Conservation (phyloP, 2,329 filamentous ascomycete genomes). For the Cercospora zeina region DNA sequence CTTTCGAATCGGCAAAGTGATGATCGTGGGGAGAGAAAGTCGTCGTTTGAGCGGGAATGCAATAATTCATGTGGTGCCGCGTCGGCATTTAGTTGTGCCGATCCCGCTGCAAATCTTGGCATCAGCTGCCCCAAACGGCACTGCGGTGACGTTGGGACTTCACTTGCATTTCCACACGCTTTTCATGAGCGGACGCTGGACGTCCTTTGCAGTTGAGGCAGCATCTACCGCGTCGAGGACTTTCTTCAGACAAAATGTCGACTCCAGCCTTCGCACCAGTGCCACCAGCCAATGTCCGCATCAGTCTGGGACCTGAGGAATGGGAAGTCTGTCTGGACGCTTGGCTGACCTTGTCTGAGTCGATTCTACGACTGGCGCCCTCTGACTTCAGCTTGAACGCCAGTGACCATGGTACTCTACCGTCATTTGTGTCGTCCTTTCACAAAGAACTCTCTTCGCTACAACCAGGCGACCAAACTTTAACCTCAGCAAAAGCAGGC, state of each 20-base stretch:
- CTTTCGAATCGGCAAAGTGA: slow-evolving; percentile 55
- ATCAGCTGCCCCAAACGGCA: slow-evolving; percentile 12
- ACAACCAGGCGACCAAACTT: slow-evolving; percentile 25
- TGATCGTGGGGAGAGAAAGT: slow-evolving; percentile 45
- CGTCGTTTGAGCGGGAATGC: slow-evolving; percentile 22
- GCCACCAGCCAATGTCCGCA: slow-evolving; percentile 67
- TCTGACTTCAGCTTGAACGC: slow-evolving; percentile 55
- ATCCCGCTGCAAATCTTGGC: background rate
- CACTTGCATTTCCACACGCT: background rate
- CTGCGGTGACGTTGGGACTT: slow-evolving; percentile 10
- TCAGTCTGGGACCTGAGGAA: slow-evolving; percentile 65
- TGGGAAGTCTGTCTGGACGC: slow-evolving; percentile 77
- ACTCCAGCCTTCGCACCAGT: slow-evolving; percentile 77
- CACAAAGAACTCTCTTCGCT: slow-evolving; percentile 55
- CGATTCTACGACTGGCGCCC: slow-evolving; percentile 62
- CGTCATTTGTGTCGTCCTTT: slow-evolving; percentile 67
- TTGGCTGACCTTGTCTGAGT: slow-evolving; percentile 68
- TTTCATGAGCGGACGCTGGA: background rate
- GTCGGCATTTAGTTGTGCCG: background rate
- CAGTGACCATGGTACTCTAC: slow-evolving; percentile 59
- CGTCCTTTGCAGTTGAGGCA: slow-evolving; percentile 8
- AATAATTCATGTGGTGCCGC: slow-evolving; percentile 10
- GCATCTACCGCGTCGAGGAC: background rate
- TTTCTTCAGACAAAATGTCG: slow-evolving; percentile 39
- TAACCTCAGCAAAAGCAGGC: slow-evolving; percentile 43